These are phyloP conservation scores for Phytophthora crassamura DNA, from an alignment of 352 stramenopile species.

Conservation along the genomic window DNA sequence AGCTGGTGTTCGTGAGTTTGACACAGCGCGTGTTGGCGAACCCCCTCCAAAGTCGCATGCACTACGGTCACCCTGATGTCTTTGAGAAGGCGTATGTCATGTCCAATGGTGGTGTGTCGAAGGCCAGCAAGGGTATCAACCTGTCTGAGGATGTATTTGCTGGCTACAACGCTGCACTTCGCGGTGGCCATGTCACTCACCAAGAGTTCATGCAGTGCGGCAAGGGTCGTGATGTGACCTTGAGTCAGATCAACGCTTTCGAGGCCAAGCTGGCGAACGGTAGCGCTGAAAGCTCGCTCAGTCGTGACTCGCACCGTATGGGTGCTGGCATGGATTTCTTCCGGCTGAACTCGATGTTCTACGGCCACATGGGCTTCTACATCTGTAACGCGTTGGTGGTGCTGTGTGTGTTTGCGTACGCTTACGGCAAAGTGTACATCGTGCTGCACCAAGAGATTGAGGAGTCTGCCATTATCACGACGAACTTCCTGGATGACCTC, in stretches of 20 bases:
- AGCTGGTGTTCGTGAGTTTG: constrained; percentile 89
- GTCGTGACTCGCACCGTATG: constrained; percentile 85
- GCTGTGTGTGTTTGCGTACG: constrained; percentile 83
- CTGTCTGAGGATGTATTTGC: constrained; percentile 91
- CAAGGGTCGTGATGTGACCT: constrained; percentile 87
- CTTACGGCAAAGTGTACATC: constrained; percentile 89
- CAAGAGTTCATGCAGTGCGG: constrained; percentile 91
- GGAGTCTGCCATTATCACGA: constrained; percentile 79
- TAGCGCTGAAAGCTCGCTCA: constrained; percentile 82
- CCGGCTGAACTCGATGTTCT: constrained; percentile 91
- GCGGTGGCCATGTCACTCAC: constrained; percentile 81
- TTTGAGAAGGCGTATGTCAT: constrained; percentile 91
- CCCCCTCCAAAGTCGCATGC: constrained; percentile 80
- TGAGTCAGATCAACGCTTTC: constrained; percentile 90
- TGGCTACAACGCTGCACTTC: constrained; percentile 84
- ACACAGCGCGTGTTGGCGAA: constrained; percentile 84
- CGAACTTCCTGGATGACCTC: constrained; percentile 71
- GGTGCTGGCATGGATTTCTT: constrained; percentile 88
- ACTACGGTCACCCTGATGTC: constrained; percentile 90
- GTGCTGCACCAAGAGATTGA: constrained; percentile 79
- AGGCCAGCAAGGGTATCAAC: constrained; percentile 90
- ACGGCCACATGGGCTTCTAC: constrained; percentile 91
- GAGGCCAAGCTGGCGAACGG: constrained; percentile 89
- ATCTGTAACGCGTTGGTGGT: constrained; percentile 86
- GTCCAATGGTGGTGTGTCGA: constrained; percentile 85